These are phyloP conservation scores for Kuraishia borneana DNA, from an alignment of 805 yeast genomes.

Conservation along the genomic window DNA sequence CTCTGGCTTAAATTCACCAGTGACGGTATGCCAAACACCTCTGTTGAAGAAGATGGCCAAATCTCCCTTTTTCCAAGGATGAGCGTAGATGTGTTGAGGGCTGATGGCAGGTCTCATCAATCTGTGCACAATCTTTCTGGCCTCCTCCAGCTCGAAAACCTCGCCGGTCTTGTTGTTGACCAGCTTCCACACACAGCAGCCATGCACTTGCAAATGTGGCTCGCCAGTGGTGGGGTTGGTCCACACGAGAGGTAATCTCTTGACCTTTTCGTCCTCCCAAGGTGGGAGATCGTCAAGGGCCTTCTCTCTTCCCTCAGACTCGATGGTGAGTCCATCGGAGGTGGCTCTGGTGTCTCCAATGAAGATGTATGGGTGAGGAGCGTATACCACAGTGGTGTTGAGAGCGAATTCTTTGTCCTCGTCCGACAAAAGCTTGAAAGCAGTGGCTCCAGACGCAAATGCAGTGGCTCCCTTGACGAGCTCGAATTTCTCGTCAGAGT, in stretches of 20 bases:
- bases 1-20: constrained; percentile 74
- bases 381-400: constrained; percentile 73
- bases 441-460: constrained; percentile 75
- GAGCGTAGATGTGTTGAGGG: constrained; percentile 67
- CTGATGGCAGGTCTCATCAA: constrained; percentile 81
- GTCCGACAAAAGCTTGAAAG: constrained; percentile 52
- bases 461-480: constrained; percentile 84
- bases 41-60: constrained; percentile 78
- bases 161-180: constrained; percentile 44
- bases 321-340: constrained; percentile 80
- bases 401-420: constrained; percentile 70
- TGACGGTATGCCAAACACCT: constrained; percentile 88
- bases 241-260: constrained; percentile 81
- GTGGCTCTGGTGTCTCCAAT: constrained; percentile 76
- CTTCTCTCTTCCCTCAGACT: constrained; percentile 64
- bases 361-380: constrained; percentile 87
- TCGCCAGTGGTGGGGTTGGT: constrained; percentile 79
- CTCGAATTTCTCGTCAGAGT: constrained; percentile 50
- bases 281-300: constrained; percentile 60
- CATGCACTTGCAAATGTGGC: constrained; percentile 80
- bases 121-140: constrained; percentile 60
- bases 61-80: constrained; percentile 77
- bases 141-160: constrained; percentile 53
- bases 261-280: constrained; percentile 75
- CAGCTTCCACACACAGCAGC: constrained; percentile 70